Base-by-base conservation (phyloP, 345 rosid species). In the Rhizophora apiculata region DNA sequence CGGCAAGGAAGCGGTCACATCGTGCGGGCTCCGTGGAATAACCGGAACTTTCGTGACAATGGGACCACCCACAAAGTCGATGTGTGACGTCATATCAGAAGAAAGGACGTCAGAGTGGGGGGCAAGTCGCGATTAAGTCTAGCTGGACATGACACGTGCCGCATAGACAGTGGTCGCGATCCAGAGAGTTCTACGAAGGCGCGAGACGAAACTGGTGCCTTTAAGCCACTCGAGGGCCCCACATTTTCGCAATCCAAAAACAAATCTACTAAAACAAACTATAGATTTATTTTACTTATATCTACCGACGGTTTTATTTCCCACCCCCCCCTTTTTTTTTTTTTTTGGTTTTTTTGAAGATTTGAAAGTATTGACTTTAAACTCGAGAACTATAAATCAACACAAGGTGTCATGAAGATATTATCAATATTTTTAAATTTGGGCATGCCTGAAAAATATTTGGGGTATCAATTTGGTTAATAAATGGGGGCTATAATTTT, bases 41-140 rank as follows among this genome's bases (percentile, higher is more conserved):
- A 72, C 75, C 68, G 80, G 80, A 71, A 68, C 51, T 51, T 74
- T 78, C 74, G 19, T 1, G 78, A 76, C 31, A n/a, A 43, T 16
- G 39, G 68, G n/a, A 13, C 64, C 61, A 37, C 6, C 16, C 49
- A 31, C 18, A 7, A n/a, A n/a, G 24, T 26, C 3, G 13, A 36
- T 8, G 52, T 53, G 59, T 53, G 60, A 39, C n/a, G 21, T 32
- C 60, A 19, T 6, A 34, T 71, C 34, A 20, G 0, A 2, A 10
- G 30, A 53, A 49, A 19, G n/a, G 65, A 48, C 30, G 54, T 61
- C 64, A 49, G 70, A 9, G 59, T 22, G 15, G 20, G 48, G 48
- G 3, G 3, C 6, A 24, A 16, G 73, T 66, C 62, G 5, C 57
- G 8, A 64, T 54, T 68, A 20, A 16, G 5, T 39, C 70, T 8